Evolutionary conservation across 441 rosid species (phyloP), one percentile per base, ranked within the genome.

Genomic region (Brassica hybrid): DNA sequence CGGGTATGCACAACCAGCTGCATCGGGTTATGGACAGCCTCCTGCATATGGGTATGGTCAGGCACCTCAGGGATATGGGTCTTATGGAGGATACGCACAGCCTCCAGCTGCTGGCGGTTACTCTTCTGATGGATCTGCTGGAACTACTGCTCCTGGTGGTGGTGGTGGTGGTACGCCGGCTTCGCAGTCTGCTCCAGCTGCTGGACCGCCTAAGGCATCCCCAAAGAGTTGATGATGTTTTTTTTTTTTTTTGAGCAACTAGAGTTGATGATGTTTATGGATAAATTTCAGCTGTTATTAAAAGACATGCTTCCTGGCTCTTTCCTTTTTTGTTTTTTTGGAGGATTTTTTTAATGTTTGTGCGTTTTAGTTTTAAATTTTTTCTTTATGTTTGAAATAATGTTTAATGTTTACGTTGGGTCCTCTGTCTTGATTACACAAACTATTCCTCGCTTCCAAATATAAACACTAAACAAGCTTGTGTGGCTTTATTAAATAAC

Each of bases 131-230:
- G 87, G 82, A 34, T 69, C 86, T 12, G 69, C 77, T 59, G 84
- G 64, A 74, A 73, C 83, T 0, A 65, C 82, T 0, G 68, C 69
- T 19, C 79, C 30, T 62, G 65, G 74, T 14, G 84, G 80, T 14
- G 81, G 21, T 52, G 59, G 59, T 16, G 41, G 83, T 16, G 41
- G 83, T 16, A 63, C 91, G 0, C 80, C 93, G 9, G 82, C 87
- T 69, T 16, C 91, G 12, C 92, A 89, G 79, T 65, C 88, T 62
- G 87, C 69, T 72, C 92, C 86, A 72, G 93, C 81, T 57, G 76
- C 87, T 75, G 97, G 86, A 50, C 92, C 81, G 12, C 77, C 92
- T 2, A 90, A 92, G 71, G 79, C 93, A 14, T 95, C 99, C 0
- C 99, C 97, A 0, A 83, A 83, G 43, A 86, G 90, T 76, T 93